A percentile compares a stretch with the other conserved stretches of the same genome.
Evolutionary conservation across 495 filamentous ascomycete genomes (phyloP).

Genomic region (Friedmanniomyces simplex): DNA sequence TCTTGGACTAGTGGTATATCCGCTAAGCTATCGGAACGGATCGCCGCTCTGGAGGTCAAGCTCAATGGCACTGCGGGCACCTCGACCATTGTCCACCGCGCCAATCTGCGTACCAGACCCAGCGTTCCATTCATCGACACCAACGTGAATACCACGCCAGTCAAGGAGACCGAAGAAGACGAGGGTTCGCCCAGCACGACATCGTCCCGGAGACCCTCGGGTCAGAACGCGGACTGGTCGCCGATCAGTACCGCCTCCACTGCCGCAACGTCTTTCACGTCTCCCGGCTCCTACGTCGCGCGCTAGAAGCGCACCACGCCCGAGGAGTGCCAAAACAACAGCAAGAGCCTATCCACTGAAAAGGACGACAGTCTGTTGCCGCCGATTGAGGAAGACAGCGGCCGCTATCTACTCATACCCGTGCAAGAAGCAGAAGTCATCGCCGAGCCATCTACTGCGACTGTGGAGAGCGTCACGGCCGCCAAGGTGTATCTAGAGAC

Average conservation of each 20-base stretch:
- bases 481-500: conserved; percentile 83
- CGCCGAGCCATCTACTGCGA: conserved; percentile 53
- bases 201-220: neutral
- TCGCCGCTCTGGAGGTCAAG: conserved; percentile 12
- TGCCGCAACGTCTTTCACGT: conserved; percentile 14
- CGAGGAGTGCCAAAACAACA: conserved; percentile 16
- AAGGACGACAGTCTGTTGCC: conserved; percentile 35
- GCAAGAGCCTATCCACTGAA: conserved; percentile 16
- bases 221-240: conserved; percentile 8
- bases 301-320: conserved; percentile 12
- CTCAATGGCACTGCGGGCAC: conserved; percentile 9
- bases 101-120: conserved; percentile 7
- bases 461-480: conserved; percentile 64
- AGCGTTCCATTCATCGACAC: conserved; percentile 14
- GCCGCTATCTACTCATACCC: conserved; percentile 25
- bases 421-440: conserved; percentile 33
- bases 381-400: conserved; percentile 27
- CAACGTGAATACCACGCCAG: neutral
- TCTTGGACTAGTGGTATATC: conserved; percentile 6
- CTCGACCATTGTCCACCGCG: conserved; percentile 16
- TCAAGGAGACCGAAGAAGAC: neutral
- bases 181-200: conserved; percentile 10
- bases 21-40: conserved; percentile 12
- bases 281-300: conserved; percentile 10
- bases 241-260: conserved; percentile 18